Evolutionary conservation across 164 flowering plant genomes (phyloP).

Genomic region (Chimonanthus salicifolius): DNA sequence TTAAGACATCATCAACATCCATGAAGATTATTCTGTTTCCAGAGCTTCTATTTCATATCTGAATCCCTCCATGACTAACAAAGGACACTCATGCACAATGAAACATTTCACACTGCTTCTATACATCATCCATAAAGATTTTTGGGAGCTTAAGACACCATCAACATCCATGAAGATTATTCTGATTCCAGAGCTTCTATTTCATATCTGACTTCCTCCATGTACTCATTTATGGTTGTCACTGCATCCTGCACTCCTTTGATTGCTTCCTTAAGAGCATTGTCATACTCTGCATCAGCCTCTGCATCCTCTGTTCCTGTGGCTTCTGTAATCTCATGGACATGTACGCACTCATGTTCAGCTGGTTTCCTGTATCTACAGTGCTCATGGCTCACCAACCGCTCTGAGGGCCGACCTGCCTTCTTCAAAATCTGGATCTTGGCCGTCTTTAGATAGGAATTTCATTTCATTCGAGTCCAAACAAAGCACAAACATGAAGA

Average conservation of each 20-base stretch:
- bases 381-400: conserved; percentile 63
- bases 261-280: conserved; percentile 79
- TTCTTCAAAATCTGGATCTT: conserved; percentile 88
- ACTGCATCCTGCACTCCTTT: conserved; percentile 92
- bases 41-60: conserved; percentile 84
- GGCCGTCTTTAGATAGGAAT: conserved; percentile 50
- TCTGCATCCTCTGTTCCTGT: conserved; percentile 95
- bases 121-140: background rate
- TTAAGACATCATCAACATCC: too few species aligned
- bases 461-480: background rate
- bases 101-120: background rate
- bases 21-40: conserved; percentile 29
- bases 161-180: background rate
- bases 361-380: conserved; percentile 57
- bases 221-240: conserved; percentile 65
- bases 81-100: background rate
- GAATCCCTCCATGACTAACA: conserved; percentile 33
- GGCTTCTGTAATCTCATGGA: conserved; percentile 79
- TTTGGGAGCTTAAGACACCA: too few species aligned
- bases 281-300: conserved; percentile 80
- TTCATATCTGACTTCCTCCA: conserved; percentile 89
- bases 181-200: conserved; percentile 66
- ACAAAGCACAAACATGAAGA: too few species aligned
- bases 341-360: conserved; percentile 67
- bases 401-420: conserved; percentile 93